Evolutionary conservation across 495 filamentous ascomycete species (phyloP), one percentile per base, ranked within the genome.

Genomic region (Hyphodiscus hymeniophilus): DNA sequence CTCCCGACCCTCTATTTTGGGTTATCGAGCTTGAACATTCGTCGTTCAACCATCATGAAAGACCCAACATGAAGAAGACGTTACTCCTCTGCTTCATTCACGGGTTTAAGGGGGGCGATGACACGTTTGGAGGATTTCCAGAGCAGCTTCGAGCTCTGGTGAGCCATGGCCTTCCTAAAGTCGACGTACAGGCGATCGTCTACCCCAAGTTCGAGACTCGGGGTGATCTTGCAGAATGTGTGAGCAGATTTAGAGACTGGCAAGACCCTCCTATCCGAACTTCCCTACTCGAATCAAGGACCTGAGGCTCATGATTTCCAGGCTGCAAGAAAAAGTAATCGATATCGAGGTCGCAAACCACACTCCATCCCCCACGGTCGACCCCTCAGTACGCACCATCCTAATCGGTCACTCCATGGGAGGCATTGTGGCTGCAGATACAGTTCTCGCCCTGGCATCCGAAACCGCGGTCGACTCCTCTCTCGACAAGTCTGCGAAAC

Each of bases 401-500:
- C 69, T 98, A 0, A 70, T 95, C 31, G 91, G 94, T 10, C 92
- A 98, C 62, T 89, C 83, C 10, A 98, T 98, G 92, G 92, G 90
- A 54, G 92, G 92, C 51, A 95, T 98, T 56, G 89, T 98, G 12
- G 92, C 87, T 20, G 90, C 89, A 17, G 92, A 98, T 48, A 81
- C 86, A 0, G 66, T 92, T 34, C 74, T 96, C 38, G 66, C 54
- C 16, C 49, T 69, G 15, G 52, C 64, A 7, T 57, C 60, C 21
- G 66, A 69, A 26, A 18, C 17, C 42, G 56, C 72, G 6, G 65
- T 74, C 52, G 67, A 66, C 22, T 59, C 63, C 3, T 50, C 45
- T 2, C 47, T 58, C 48, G 47, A 56, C 15, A 15, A 28, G 4
- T 12, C 34, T 8, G 23, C 22, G 11, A 38, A 26, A 20, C 44